Percentiles rank a stretch among this genome's conserved stretches.
phyloP scores from a whole-genome alignment of 177 flowering plant genomes.

The Vitis hybrid region DNA sequence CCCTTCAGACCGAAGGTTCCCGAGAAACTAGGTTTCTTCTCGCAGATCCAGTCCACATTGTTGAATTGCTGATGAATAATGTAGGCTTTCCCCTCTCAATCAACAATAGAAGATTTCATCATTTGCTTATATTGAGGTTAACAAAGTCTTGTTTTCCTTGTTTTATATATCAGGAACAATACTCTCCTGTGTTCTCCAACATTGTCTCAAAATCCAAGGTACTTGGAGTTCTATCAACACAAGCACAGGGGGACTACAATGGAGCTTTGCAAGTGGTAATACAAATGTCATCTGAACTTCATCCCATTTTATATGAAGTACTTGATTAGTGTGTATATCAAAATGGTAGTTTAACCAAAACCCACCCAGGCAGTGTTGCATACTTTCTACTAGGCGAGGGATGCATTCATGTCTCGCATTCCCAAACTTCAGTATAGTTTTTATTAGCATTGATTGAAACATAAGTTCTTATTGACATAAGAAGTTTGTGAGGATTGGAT shows the following conservation, averaged over 20 bases:
- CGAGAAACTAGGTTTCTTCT: constrained; percentile 17
- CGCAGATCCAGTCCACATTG: constrained; percentile 13
- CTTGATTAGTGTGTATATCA: no score
- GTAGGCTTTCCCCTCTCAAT: constrained; percentile 13
- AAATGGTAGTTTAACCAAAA: no score
- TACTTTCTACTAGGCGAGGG: no score
- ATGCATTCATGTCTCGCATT: no score
- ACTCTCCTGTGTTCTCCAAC: constrained; percentile 13
- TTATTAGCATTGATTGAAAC: no score
- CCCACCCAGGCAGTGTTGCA: no score
- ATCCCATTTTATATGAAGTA: background rate
- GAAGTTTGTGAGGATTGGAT: no score
- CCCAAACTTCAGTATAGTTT: no score
- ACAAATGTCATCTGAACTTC: background rate
- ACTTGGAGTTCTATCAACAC: constrained; percentile 17
- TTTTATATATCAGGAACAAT: constrained; percentile 9
- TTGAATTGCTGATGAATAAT: constrained; percentile 35
- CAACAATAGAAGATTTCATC: background rate
- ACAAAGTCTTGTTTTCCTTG: background rate
- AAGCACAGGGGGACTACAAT: constrained; percentile 16
- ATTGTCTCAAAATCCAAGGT: constrained; percentile 16
- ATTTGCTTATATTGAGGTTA: background rate
- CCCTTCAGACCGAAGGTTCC: constrained; percentile 20
- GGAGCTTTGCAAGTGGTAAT: constrained; percentile 26
- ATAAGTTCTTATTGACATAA: no score